A percentile compares a stretch with the other conserved stretches of the same genome.
These are phyloP conservation scores for Fusarium dlaminii DNA, from an alignment of 2,329 filamentous ascomycete genomes.

Conservation along the genomic window DNA sequence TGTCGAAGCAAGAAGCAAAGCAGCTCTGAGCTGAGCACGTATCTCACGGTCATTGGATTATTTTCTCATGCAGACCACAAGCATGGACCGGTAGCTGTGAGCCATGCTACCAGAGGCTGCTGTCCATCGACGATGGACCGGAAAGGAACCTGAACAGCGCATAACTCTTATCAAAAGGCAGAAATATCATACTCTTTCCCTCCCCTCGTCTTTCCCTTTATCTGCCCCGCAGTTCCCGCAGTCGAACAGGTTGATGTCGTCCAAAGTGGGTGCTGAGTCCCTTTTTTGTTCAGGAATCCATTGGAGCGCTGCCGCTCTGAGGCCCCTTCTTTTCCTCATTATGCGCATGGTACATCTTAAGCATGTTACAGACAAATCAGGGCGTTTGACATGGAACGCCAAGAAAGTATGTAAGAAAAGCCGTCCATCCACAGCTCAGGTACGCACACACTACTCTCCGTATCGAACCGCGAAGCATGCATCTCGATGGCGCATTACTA, in stretches of 20 bases:
- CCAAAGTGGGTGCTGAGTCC: slow-evolving; percentile 1
- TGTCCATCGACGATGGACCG: neutral
- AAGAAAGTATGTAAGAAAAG: slow-evolving; percentile 27
- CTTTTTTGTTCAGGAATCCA: slow-evolving; percentile 4
- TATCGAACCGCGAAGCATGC: slow-evolving; percentile 34
- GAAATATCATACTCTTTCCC: neutral
- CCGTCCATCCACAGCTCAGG: slow-evolving; percentile 31
- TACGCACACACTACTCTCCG: slow-evolving; percentile 21
- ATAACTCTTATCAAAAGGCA: slow-evolving; percentile 15
- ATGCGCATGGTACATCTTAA: slow-evolving; percentile 19
- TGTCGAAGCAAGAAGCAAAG: slow-evolving; percentile 10
- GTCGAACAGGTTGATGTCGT: slow-evolving; percentile 3
- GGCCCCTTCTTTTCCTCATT: slow-evolving; percentile 17
- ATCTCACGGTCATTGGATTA: slow-evolving; percentile 13
- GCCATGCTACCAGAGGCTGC: neutral
- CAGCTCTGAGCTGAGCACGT: neutral
- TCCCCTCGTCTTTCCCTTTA: neutral
- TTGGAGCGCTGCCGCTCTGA: slow-evolving; percentile 26
- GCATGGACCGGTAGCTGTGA: slow-evolving; percentile 7
- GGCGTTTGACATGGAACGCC: neutral
- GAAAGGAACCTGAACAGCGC: slow-evolving; percentile 3
- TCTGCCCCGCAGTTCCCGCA: slow-evolving; percentile 19
- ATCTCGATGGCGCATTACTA: slow-evolving; percentile 36
- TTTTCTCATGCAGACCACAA: slow-evolving; percentile 8
- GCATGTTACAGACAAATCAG: slow-evolving; percentile 22